These are phyloP conservation scores for Mycocentrospora acerina DNA, from an alignment of 2,329 filamentous ascomycete genomes.

Conservation along the genomic window DNA sequence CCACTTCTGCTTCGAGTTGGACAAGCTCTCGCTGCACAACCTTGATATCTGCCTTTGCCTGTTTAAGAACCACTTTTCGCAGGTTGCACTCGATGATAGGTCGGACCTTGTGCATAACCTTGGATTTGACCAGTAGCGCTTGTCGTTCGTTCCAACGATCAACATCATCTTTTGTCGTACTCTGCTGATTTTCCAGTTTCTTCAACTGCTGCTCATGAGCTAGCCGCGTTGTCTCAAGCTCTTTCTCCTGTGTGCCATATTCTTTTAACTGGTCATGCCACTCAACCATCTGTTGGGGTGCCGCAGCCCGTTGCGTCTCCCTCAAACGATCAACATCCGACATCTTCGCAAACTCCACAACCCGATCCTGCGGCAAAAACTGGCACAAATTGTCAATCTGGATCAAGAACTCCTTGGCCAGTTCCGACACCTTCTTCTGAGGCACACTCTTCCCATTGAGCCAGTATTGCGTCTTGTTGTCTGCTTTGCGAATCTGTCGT, in stretches of 20 bases:
- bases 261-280: conserved; percentile 76
- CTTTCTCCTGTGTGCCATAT: conserved; percentile 69
- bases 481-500: conserved; percentile 76
- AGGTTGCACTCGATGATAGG: conserved; percentile 67
- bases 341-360: conserved; percentile 87
- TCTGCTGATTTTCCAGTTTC: conserved; percentile 71
- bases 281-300: conserved; percentile 74
- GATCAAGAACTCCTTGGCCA: conserved; percentile 75
- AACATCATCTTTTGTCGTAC: conserved; percentile 75
- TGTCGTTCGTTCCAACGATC: conserved; percentile 77
- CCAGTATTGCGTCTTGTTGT: conserved; percentile 77
- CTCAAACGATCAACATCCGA: conserved; percentile 78
- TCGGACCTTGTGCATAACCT: conserved; percentile 64
- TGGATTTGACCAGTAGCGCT: conserved; percentile 63
- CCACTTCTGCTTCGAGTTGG: conserved; percentile 61
- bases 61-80: conserved; percentile 50
- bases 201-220: conserved; percentile 64
- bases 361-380: conserved; percentile 93
- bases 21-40: conserved; percentile 59
- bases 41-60: conserved; percentile 59
- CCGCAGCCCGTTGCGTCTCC: conserved; percentile 86
- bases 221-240: conserved; percentile 59
- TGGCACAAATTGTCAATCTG: conserved; percentile 98
- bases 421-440: conserved; percentile 64
- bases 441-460: conserved; percentile 66